Conservation (phyloP, 2,329 filamentous ascomycete genomes). For the Rhynchosporium agropyri region DNA sequence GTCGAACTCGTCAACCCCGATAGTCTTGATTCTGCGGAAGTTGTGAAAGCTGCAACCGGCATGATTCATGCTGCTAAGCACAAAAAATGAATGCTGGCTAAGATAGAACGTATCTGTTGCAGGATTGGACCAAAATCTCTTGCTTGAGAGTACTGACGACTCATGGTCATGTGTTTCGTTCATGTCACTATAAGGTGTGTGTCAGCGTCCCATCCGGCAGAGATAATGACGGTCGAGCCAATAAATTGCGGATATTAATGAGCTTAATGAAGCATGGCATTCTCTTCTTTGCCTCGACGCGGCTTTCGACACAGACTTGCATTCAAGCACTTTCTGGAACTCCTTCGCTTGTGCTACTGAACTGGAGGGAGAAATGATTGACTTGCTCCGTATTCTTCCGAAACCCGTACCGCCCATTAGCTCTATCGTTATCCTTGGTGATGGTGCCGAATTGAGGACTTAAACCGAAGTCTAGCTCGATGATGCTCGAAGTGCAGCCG, state of each 20-base stretch:
- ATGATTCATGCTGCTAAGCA: background rate
- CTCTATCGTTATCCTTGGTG: background rate
- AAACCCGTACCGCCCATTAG: too few species aligned
- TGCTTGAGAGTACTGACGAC: background rate
- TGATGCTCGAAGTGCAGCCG: background rate
- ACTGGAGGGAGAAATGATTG: background rate
- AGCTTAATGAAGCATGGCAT: background rate
- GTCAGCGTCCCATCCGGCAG: too few species aligned
- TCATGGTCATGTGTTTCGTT: too few species aligned
- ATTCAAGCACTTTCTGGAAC: background rate
- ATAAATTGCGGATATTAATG: background rate
- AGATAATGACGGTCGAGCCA: background rate
- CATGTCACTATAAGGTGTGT: too few species aligned
- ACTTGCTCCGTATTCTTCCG: too few species aligned
- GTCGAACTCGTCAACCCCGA: background rate
- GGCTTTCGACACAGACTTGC: background rate
- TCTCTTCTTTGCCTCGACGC: background rate
- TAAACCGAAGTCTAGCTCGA: background rate
- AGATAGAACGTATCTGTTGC: background rate
- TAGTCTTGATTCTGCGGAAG: background rate
- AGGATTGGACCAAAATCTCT: slow-evolving; percentile 1
- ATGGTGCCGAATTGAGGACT: background rate
- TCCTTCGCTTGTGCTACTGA: background rate
- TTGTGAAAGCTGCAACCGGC: background rate
- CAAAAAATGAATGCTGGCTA: background rate